Evolutionary conservation across 2,329 filamentous ascomycete genomes (phyloP), one percentile per base, ranked within the genome.

Genomic region (Trichoderma sp.): DNA sequence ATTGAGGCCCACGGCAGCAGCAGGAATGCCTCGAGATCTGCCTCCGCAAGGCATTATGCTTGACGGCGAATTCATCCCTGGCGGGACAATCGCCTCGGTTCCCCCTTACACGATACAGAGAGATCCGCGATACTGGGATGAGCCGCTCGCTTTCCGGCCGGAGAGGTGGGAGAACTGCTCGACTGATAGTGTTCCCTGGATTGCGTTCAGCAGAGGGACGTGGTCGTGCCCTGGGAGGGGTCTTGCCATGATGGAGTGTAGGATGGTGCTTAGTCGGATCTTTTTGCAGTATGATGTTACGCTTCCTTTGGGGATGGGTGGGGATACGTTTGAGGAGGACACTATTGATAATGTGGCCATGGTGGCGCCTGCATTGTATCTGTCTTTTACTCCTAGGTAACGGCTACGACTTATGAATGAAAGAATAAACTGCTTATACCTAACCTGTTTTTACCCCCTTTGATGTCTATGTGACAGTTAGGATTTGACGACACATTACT

Each of bases 201-300:
- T 67, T 23, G 28, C 64, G 20, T 67, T 67, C 3, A 77, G 3
- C 74, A 78, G 5, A 73, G 73, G 39, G 76, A 77, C 0, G 77
- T 79, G 78, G 57, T 77, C 78, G 6, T 82, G 81, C 58, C 78
- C 79, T 2, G 81, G 81, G 1, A 81, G 81, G 70, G 77, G 78
- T 57, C 74, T 83, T 1, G 81, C 76, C 0, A 72, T 82, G 47
- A 79, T 81, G 76, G 79, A 81, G 67, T 47, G 79, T 17, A 68
- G 68, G 23, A 58, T 58, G 39, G 70, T 43, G 23, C n/a, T 57
- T 17, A 71, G 70, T 15, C 30, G 57, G 0, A 32, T 71, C 8
- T 23, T 57, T 20, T 55, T 58, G 23, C 70, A 64, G 32, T 72
- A 63, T 36, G 63, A 72, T 75, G 11, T 78, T 76, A 1, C 85